Percentiles rank a stretch among this genome's conserved stretches.
Conservation (phyloP, 2,329 filamentous ascomycete genomes). For the Arthrobotrys sphaeroides region DNA sequence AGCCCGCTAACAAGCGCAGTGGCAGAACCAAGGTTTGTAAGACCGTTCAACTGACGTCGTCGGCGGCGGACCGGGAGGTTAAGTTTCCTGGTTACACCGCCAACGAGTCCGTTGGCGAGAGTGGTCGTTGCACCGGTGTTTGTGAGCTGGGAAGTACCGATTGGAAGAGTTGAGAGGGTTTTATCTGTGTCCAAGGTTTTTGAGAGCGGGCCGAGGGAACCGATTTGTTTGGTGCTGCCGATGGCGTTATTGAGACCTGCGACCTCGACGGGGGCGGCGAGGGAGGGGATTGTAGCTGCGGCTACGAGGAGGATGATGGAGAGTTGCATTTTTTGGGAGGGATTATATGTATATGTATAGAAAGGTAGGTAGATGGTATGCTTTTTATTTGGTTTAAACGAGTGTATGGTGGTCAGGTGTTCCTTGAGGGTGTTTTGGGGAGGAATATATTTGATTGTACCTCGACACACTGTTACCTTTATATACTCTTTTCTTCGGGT, state of each 20-base stretch:
- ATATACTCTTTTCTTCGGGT: neutral
- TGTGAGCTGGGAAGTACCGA: neutral
- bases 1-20: no score
- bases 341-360: neutral
- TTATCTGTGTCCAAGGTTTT: neutral
- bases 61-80: neutral
- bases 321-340: slow-evolving; percentile 1
- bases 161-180: neutral
- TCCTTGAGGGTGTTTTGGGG: neutral
- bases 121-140: neutral
- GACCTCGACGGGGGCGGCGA: neutral
- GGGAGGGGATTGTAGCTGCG: neutral
- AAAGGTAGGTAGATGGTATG: neutral
- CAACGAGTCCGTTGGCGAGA: neutral
- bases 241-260: neutral
- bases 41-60: no score
- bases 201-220: neutral
- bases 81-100: neutral
- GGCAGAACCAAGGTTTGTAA: no score
- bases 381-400: neutral
- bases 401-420: neutral
- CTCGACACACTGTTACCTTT: neutral
- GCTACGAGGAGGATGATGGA: neutral
- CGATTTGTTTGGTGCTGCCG: neutral
- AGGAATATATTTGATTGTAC: no score